A percentile compares a stretch with the other conserved stretches of the same genome.
phyloP scores from a whole-genome alignment of 2,329 filamentous ascomycete genomes.

The Ophiocordyceps australis region DNA sequence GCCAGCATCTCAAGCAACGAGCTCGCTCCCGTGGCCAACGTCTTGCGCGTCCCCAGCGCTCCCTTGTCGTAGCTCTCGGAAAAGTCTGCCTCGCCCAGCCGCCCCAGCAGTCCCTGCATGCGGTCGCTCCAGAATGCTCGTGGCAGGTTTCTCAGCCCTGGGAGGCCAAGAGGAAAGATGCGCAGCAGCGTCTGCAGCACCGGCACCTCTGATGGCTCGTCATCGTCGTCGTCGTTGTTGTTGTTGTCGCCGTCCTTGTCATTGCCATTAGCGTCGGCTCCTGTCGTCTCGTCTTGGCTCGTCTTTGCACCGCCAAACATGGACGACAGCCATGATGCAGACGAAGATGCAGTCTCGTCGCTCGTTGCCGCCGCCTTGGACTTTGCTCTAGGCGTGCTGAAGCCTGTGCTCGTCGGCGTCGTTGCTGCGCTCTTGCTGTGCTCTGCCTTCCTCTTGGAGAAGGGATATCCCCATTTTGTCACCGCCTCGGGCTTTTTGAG shows the following conservation, averaged over 20 bases:
- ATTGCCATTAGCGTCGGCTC: background rate
- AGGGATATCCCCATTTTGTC: constrained; percentile 51
- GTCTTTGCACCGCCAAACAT: no score
- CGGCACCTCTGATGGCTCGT: constrained; percentile 32
- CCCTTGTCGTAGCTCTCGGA: constrained; percentile 75
- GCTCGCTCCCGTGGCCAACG: constrained; percentile 52
- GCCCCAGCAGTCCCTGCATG: constrained; percentile 38
- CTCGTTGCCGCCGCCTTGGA: constrained; percentile 9
- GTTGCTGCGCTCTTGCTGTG: no score
- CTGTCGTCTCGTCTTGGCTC: background rate
- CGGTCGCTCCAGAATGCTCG: constrained; percentile 47
- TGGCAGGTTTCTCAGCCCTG: constrained; percentile 45
- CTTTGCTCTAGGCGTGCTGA: background rate
- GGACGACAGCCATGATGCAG: no score
- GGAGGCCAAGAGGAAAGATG: constrained; percentile 45
- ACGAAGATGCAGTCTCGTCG: background rate
- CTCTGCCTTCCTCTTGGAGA: constrained; percentile 24
- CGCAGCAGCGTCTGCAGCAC: constrained; percentile 51
- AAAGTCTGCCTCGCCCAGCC: constrained; percentile 48
- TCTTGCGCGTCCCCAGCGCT: constrained; percentile 54
- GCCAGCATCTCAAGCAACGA: constrained; percentile 52
- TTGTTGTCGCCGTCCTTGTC: constrained; percentile 4
- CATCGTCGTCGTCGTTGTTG: constrained; percentile 8
- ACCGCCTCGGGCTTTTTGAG: constrained; percentile 52
- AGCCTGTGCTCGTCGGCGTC: constrained; percentile 1